Evolutionary conservation across 768 basidiomycete species (phyloP).

Genomic region (Pisolithus tinctorius): DNA sequence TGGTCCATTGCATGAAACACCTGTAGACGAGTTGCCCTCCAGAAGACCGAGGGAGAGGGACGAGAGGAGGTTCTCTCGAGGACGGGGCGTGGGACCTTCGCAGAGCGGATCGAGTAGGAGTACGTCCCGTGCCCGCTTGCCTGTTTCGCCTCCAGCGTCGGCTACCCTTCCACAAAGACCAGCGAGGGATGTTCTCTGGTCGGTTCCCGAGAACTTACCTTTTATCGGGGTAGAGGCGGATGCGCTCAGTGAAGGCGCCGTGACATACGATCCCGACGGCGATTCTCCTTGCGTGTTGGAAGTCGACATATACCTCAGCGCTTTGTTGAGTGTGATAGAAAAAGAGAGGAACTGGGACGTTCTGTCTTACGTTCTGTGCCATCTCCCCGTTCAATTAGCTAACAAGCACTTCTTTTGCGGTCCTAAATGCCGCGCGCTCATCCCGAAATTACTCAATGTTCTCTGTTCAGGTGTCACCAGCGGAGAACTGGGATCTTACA

Average conservation of each 20-base stretch:
- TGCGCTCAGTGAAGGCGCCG: conserved; percentile 59
- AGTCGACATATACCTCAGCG: conserved; percentile 64
- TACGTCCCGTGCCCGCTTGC: conserved; percentile 47
- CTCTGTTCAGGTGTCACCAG: conserved; percentile 62
- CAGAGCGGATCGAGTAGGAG: conserved; percentile 51
- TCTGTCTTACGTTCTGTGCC: conserved; percentile 84
- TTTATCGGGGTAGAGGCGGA: conserved; percentile 51
- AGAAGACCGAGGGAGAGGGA: conserved; percentile 48
- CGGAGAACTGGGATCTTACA: conserved; percentile 47
- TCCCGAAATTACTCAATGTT: conserved; percentile 55
- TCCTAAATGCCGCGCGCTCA: conserved; percentile 59
- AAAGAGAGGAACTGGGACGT: conserved; percentile 88
- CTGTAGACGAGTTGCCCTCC: conserved; percentile 22
- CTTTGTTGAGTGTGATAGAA: conserved; percentile 59
- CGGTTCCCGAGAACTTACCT: conserved; percentile 56
- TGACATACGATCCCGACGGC: conserved; percentile 54
- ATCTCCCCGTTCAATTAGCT: conserved; percentile 83
- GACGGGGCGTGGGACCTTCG: conserved; percentile 39
- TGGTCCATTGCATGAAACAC: conserved; percentile 13
- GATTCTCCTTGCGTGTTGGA: conserved; percentile 49
- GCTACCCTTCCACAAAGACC: conserved; percentile 25
- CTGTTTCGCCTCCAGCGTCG: conserved; percentile 19
- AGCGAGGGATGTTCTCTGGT: conserved; percentile 51
- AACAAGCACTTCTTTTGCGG: conserved; percentile 98
- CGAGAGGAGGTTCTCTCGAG: conserved; percentile 45